phyloP scores from a whole-genome alignment of 495 filamentous ascomycete species.

The Penicillium psychrofluorescens region DNA sequence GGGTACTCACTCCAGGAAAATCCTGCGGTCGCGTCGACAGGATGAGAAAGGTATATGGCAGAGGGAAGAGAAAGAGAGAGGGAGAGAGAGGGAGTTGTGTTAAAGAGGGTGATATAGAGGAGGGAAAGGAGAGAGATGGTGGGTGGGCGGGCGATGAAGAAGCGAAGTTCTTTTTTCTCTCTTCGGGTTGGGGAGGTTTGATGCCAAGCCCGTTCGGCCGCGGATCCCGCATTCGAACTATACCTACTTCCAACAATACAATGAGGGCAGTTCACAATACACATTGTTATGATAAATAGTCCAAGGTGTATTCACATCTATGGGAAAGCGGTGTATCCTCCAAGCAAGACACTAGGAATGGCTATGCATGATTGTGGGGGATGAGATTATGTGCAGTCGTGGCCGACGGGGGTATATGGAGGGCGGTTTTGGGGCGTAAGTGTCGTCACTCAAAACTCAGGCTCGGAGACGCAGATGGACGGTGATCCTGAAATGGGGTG shows the following conservation, averaged over 20 bases:
- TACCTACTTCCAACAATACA: no score
- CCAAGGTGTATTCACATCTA: conserved; percentile 15
- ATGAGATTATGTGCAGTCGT: conserved; percentile 22
- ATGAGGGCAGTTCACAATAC: no score
- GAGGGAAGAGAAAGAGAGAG: background rate
- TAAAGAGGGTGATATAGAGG: background rate
- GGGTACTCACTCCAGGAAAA: conserved; percentile 13
- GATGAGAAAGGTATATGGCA: no score
- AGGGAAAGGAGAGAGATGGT: background rate
- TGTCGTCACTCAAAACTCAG: conserved; percentile 12
- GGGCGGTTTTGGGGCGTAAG: conserved; percentile 10
- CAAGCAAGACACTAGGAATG: conserved; percentile 6
- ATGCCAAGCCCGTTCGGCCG: conserved; percentile 11
- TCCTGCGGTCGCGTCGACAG: background rate
- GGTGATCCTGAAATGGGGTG: background rate
- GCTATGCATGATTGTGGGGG: conserved; percentile 10
- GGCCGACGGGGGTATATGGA: conserved; percentile 19
- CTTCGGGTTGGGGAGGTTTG: conserved; percentile 7
- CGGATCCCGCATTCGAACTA: background rate
- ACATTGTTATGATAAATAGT: background rate
- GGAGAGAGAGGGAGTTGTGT: background rate
- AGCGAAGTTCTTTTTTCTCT: no score
- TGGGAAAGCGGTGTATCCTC: conserved; percentile 13
- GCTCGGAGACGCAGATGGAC: background rate
- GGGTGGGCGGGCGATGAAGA: background rate